Percentiles rank a stretch among this genome's conserved stretches.
Conservation (phyloP, 495 filamentous ascomycete genomes). For the Lophiotrema nucula region DNA sequence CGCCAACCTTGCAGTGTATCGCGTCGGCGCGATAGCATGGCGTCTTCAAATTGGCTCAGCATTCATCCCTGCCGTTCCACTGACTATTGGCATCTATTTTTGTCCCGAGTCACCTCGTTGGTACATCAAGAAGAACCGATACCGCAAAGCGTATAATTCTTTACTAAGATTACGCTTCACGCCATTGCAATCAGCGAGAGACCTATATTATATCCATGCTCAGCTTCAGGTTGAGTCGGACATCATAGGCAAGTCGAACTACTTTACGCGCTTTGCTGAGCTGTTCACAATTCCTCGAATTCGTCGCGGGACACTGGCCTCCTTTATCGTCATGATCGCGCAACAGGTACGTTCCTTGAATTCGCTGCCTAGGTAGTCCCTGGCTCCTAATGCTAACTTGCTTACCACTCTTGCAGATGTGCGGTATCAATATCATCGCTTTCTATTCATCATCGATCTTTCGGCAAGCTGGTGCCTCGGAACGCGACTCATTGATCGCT, state of each 20-base stretch:
- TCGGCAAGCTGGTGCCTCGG: conserved; percentile 49
- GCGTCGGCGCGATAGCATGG: conserved; percentile 62
- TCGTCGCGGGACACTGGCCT: conserved; percentile 64
- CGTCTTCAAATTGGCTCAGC: conserved; percentile 76
- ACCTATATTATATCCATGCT: conserved; percentile 65
- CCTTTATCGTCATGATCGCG: conserved; percentile 65
- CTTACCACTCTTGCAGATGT: too few relatives aligned
- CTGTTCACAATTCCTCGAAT: conserved; percentile 69
- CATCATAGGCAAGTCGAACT: conserved; percentile 50
- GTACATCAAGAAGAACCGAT: conserved; percentile 58
- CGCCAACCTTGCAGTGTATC: conserved; percentile 66
- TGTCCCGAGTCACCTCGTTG: conserved; percentile 74
- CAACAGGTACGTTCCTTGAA: too few relatives aligned
- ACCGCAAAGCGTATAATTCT: conserved; percentile 55
- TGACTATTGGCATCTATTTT: conserved; percentile 64
- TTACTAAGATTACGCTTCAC: conserved; percentile 59
- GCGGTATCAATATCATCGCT: conserved; percentile 38
- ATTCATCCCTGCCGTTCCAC: conserved; percentile 71
- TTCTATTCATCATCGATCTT: conserved; percentile 62
- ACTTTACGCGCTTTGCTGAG: conserved; percentile 58
- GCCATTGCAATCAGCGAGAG: conserved; percentile 60
- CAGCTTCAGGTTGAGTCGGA: conserved; percentile 57
- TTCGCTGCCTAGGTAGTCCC: too few relatives aligned
- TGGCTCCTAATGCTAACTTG: too few relatives aligned
- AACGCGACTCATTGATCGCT: conserved; percentile 49